Evolutionary conservation across 176 grass and related monocot species (phyloP).

Genomic region (Guadua angustifolia): DNA sequence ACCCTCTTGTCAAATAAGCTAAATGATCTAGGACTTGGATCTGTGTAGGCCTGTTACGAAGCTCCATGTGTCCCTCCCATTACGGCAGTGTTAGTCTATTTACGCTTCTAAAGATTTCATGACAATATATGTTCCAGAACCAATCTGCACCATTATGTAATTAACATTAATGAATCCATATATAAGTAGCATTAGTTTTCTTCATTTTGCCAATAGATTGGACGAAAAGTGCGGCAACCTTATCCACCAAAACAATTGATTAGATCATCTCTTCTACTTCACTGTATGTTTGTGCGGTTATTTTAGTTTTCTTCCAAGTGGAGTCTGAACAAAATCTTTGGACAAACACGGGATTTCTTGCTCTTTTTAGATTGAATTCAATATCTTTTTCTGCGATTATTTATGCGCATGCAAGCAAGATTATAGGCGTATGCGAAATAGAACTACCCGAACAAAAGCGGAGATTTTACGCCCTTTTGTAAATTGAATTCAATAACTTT

Average conservation of each 20-base stretch:
- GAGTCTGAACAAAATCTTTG: background rate
- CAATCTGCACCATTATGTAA: background rate
- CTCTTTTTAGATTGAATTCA: constrained; percentile 4
- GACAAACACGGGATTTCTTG: background rate
- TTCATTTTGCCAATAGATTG: background rate
- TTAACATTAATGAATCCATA: background rate
- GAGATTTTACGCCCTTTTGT: too few relatives aligned
- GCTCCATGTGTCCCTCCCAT: background rate
- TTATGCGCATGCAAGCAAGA: background rate
- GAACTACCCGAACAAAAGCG: too few relatives aligned
- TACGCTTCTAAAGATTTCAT: constrained; percentile 13
- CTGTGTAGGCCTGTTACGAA: background rate
- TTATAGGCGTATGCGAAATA: too few relatives aligned
- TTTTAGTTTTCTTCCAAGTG: background rate
- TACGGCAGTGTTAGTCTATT: background rate
- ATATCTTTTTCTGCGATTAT: background rate
- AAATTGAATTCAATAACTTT: background rate
- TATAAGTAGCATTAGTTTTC: constrained; percentile 12
- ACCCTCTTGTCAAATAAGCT: background rate
- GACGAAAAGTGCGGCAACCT: background rate
- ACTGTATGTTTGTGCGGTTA: too few relatives aligned
- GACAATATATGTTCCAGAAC: background rate
- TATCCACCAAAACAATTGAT: background rate
- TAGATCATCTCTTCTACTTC: background rate
- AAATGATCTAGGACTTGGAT: background rate